Base-by-base conservation (phyloP, 1,139 yeast genomes). In the Yamadazyma membranifaciens region DNA sequence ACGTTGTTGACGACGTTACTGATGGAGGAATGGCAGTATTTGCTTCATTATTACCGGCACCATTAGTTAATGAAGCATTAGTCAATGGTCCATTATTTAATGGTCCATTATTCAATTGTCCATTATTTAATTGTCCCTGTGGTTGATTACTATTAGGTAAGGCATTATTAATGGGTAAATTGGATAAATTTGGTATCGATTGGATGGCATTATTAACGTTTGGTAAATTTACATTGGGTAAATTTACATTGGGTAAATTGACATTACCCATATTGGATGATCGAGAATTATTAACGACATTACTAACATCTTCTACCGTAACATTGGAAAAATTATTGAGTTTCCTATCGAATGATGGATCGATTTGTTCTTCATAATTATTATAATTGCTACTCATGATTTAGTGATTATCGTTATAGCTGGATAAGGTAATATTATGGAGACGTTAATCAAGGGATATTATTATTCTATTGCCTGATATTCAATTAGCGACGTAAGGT, bases 321-420 rank as follows among this genome's bases (percentile, higher is more conserved):
- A 33, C 37, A 30, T 33, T 38, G n/a, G 36, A 56, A 37, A 54
- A 62, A 25, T 51, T 60, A 31, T 50, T 56, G 38, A 54, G 57
- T 31, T 59, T 30, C 24, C 69, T 48, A 11, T 60, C 60, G 46
- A 63, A 65, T 14, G 65, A 48, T 15, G 68, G 67, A 44, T 65
- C 69, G 36, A 64, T 59, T 34, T 49, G 59, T 27, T 54, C 60
- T 32, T 48, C 57, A 34, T 39, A 42, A 27, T 29, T 29, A 20
- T 37, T 36, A 38, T 31, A 41, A 33, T 41, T 38, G 28, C 15
- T 17, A 40, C 42, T 45, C 37, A 36, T 39, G 9, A 16, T 31
- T 9, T 31, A 22, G 6, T 26, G 12, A 4, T 26, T 10, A 26
- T 26, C 6, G 6, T 26, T 26, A 20, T 7, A 20, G 24, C 24